phyloP scores from a whole-genome alignment of 495 filamentous ascomycete genomes.

The Tuber melanosporum region DNA sequence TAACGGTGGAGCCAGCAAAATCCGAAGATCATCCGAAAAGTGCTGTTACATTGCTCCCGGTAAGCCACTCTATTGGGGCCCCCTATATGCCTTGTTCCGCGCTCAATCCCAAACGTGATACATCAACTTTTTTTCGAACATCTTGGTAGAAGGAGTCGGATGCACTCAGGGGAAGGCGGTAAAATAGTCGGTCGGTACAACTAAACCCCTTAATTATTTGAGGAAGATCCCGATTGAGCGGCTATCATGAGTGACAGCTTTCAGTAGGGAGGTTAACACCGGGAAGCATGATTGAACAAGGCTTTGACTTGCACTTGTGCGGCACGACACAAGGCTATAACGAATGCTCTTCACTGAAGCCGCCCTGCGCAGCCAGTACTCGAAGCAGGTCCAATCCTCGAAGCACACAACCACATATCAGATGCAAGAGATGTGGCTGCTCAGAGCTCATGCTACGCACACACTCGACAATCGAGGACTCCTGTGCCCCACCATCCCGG shows the following conservation, averaged over 20 bases:
- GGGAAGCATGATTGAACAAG: neutral
- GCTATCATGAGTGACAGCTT: neutral
- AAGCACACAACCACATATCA: neutral
- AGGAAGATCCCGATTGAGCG: neutral
- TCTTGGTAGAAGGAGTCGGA: neutral
- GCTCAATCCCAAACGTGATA: neutral
- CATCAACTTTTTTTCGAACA: neutral
- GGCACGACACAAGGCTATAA: neutral
- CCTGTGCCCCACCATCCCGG: neutral
- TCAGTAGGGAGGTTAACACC: neutral
- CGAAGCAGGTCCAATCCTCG: neutral
- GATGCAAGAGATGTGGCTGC: neutral
- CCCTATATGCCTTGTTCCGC: neutral
- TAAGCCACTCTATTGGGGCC: neutral
- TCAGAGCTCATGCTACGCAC: neutral
- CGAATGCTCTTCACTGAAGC: neutral
- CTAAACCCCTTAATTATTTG: neutral
- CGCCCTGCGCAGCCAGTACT: neutral
- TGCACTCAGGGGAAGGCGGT: neutral
- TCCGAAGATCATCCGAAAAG: neutral
- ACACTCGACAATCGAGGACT: neutral
- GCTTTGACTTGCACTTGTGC: neutral
- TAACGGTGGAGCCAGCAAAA: neutral
- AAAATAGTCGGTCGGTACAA: neutral
- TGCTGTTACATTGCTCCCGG: neutral